Evolutionary conservation across 495 filamentous ascomycete species (phyloP).

Genomic region (Aspergillus kassunensis): DNA sequence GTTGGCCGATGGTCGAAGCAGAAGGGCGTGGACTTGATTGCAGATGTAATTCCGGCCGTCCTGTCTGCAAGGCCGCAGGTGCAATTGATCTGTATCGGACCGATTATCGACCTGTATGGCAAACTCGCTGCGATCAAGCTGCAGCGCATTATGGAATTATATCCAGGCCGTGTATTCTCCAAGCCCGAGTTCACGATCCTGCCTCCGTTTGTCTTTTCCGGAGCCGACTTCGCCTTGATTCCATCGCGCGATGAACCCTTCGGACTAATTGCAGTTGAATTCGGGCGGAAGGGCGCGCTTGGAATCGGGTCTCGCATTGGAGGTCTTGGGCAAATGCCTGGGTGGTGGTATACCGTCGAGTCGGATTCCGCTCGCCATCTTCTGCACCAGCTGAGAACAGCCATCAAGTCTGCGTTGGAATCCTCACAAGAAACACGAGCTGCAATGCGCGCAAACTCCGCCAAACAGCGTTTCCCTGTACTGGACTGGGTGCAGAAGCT

Average conservation of each 20-base stretch:
- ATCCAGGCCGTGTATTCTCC: conserved; percentile 67
- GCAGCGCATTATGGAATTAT: conserved; percentile 64
- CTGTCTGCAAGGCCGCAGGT: conserved; percentile 60
- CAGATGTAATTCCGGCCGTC: conserved; percentile 67
- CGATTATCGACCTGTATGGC: conserved; percentile 73
- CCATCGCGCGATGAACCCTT: conserved; percentile 77
- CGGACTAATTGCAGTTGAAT: conserved; percentile 73
- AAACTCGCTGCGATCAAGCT: conserved; percentile 72
- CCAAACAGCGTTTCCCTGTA: conserved; percentile 71
- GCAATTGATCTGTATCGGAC: conserved; percentile 66
- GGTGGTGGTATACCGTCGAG: conserved; percentile 67
- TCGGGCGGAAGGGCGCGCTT: conserved; percentile 70
- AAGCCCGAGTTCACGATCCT: conserved; percentile 71
- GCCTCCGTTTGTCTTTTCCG: conserved; percentile 71
- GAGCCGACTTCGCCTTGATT: conserved; percentile 76
- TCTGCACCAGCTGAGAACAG: conserved; percentile 64
- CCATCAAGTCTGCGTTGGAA: conserved; percentile 60
- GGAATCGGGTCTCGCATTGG: conserved; percentile 64
- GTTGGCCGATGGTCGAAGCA: conserved; percentile 76
- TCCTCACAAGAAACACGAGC: conserved; percentile 54
- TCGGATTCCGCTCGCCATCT: conserved; percentile 64
- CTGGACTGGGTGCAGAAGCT: conserved; percentile 61
- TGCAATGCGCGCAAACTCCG: conserved; percentile 68
- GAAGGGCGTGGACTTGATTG: conserved; percentile 73
- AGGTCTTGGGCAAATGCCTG: conserved; percentile 72